These are phyloP conservation scores for Thermomucor indicae-seudaticae DNA, from an alignment of 371 early-diverging fungal species.

Conservation along the genomic window DNA sequence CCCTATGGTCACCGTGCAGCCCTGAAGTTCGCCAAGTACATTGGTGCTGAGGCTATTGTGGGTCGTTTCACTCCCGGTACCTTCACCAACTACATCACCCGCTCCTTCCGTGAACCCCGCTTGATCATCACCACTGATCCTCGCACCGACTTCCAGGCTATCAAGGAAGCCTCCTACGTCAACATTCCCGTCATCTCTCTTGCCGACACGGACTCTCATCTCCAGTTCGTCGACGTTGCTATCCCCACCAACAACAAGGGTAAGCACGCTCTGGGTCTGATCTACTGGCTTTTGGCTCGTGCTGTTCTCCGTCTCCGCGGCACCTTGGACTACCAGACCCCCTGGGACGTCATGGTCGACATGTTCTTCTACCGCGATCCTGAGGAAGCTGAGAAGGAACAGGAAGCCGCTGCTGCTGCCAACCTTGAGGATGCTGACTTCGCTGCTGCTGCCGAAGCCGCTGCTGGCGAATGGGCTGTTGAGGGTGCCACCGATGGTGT, in stretches of 20 bases:
- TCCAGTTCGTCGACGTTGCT: constrained; percentile 96
- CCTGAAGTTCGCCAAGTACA: constrained; percentile 96
- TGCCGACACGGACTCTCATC: constrained; percentile 95
- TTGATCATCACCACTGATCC: constrained; percentile 98
- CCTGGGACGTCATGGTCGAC: constrained; percentile 97
- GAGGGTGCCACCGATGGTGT: constrained; percentile 21
- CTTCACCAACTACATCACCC: constrained; percentile 99
- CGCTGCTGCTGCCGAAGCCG: constrained; percentile 14
- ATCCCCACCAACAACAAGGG: constrained; percentile 99
- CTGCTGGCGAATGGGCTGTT: constrained; percentile 25
- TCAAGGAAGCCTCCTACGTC: constrained; percentile 98
- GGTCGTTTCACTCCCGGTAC: constrained; percentile 99
- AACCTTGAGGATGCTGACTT: constrained; percentile 3
- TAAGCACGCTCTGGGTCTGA: constrained; percentile 97
- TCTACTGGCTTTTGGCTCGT: constrained; percentile 96
- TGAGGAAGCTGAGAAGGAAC: constrained; percentile 85
- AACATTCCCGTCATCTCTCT: constrained; percentile 99
- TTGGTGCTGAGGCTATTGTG: constrained; percentile 96
- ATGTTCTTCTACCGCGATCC: constrained; percentile 98
- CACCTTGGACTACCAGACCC: constrained; percentile 70
- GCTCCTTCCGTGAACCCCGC: constrained; percentile 97
- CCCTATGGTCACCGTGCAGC: constrained; percentile 99
- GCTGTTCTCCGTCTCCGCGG: constrained; percentile 98
- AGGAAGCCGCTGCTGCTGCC: constrained; percentile 24
- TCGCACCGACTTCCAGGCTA: constrained; percentile 97